These are phyloP conservation scores for Metschnikowia borealis DNA, from an alignment of 805 yeast genomes.

Conservation along the genomic window DNA sequence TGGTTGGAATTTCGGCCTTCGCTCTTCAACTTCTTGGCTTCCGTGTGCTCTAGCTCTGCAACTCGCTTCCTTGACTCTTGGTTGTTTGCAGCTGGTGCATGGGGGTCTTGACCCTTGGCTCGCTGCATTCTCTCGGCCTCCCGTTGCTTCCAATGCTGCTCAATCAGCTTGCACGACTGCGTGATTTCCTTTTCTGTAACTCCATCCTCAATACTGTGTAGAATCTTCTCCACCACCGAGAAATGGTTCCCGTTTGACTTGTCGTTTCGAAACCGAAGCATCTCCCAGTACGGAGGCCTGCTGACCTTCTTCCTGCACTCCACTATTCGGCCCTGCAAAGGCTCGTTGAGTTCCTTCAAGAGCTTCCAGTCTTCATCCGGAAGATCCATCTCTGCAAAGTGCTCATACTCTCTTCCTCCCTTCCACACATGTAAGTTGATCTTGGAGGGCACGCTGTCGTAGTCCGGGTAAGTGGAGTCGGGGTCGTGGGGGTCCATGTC, in stretches of 20 bases:
- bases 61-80: constrained; percentile 9
- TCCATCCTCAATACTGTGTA: constrained; percentile 81
- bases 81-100: constrained; percentile 4
- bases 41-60: constrained; percentile 3
- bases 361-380: constrained; percentile 77
- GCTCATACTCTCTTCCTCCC: constrained; percentile 59
- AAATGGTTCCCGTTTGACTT: constrained; percentile 83
- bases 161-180: constrained; percentile 53
- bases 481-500: constrained; percentile 65
- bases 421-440: constrained; percentile 73
- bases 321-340: constrained; percentile 82
- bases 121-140: constrained; percentile 33
- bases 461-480: constrained; percentile 69
- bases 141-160: constrained; percentile 60
- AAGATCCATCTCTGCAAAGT: constrained; percentile 61
- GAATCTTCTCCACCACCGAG: constrained; percentile 74
- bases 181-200: constrained; percentile 76
- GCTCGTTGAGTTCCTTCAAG: constrained; percentile 66
- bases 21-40: constrained; percentile 6
- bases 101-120: constrained; percentile 6
- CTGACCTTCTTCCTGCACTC: constrained; percentile 71
- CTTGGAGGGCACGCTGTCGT: constrained; percentile 67
- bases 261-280: constrained; percentile 89
- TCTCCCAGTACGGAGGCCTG: constrained; percentile 65
- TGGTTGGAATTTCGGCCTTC: constrained; percentile 8